Conservation (phyloP, 345 rosid genomes). For the Rhodamnia argentea region DNA sequence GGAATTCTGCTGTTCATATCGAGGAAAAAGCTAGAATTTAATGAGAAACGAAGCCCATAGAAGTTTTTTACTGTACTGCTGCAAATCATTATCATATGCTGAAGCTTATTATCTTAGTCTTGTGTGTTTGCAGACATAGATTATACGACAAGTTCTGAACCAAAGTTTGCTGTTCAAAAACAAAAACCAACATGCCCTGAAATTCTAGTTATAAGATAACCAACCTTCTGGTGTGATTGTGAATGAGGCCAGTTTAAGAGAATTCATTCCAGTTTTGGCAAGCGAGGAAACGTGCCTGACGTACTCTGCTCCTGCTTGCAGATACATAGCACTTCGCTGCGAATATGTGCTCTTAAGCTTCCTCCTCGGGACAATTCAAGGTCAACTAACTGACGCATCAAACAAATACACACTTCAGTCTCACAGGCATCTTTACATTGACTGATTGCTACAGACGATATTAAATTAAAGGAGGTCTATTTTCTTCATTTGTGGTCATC, state of each 20-base stretch:
- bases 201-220: neutral
- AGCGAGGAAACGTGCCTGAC: slow-evolving; percentile 67
- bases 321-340: slow-evolving; percentile 51
- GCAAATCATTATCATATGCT: neutral
- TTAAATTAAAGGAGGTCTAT: neutral
- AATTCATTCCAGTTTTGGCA: slow-evolving; percentile 69
- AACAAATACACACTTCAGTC: neutral
- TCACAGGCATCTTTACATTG: neutral
- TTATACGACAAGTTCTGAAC: neutral
- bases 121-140: neutral
- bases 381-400: slow-evolving; percentile 46
- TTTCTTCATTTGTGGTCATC: neutral
- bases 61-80: neutral
- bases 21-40: neutral
- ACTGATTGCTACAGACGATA: neutral
- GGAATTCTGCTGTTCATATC: neutral
- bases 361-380: slow-evolving; percentile 63
- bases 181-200: neutral
- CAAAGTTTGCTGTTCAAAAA: neutral
- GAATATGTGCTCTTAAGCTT: slow-evolving; percentile 67
- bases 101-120: neutral
- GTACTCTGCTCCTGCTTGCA: slow-evolving; percentile 76
- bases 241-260: slow-evolving; percentile 62
- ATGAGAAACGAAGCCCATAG: neutral
- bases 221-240: slow-evolving; percentile 63